These are phyloP conservation scores for Globisporangium carolinianum DNA, from an alignment of 352 stramenopile genomes.

Conservation along the genomic window DNA sequence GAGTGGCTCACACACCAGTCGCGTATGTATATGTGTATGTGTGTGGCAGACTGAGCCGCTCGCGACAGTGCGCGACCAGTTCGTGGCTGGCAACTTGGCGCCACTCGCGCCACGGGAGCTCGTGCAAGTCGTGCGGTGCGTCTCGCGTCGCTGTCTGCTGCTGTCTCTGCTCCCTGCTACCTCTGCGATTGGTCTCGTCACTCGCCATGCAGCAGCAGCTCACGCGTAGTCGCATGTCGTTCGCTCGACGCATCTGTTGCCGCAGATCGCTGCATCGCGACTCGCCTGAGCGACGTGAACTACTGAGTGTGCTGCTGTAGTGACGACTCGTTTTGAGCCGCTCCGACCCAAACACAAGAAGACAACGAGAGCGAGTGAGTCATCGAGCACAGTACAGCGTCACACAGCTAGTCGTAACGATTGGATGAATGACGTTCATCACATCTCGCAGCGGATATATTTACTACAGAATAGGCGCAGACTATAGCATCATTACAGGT, in stretches of 20 bases:
- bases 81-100: constrained; percentile 29
- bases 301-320: constrained; percentile 28
- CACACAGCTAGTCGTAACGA: background rate
- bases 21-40: background rate
- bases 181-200: background rate
- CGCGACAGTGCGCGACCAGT: constrained; percentile 50
- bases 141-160: background rate
- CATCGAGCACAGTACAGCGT: background rate
- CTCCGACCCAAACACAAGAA: no score
- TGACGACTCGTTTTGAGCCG: background rate
- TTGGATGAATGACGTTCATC: no score
- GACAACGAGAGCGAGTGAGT: background rate
- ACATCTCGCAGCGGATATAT: no score
- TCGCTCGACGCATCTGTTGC: background rate
- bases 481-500: no score
- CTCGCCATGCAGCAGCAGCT: background rate
- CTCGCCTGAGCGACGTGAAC: constrained; percentile 39
- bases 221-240: background rate
- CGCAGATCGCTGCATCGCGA: constrained; percentile 57
- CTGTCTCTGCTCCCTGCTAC: background rate
- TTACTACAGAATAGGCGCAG: no score
- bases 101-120: constrained; percentile 41
- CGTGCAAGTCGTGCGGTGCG: constrained; percentile 38
- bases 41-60: constrained; percentile 46
- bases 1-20: no score